phyloP scores from a whole-genome alignment of 208 protist species.

The Wallacemonas rigidus region DNA sequence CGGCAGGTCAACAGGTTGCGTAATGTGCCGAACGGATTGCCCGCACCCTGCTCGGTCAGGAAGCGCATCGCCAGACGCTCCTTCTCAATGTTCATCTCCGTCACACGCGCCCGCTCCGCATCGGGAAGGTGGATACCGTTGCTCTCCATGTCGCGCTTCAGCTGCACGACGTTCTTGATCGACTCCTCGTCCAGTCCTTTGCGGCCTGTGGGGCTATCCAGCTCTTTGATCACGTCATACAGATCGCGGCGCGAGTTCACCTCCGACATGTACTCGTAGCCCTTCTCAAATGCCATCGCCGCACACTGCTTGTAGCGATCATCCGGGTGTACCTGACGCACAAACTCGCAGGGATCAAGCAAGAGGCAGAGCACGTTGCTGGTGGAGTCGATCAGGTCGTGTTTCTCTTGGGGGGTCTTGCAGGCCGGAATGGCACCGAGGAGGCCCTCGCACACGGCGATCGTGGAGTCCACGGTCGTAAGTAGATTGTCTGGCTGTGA shows the following conservation, averaged over 20 bases:
- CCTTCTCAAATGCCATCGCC: constrained; percentile 78
- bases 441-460: constrained; percentile 74
- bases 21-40: constrained; percentile 79
- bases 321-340: constrained; percentile 89
- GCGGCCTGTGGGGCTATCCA: constrained; percentile 64
- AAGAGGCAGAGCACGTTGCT: constrained; percentile 92
- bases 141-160: constrained; percentile 92
- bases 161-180: constrained; percentile 90
- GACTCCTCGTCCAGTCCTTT: constrained; percentile 75
- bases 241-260: constrained; percentile 87
- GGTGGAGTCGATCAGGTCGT: constrained; percentile 91
- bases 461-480: constrained; percentile 70
- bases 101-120: constrained; percentile 67
- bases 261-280: constrained; percentile 91
- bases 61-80: constrained; percentile 86
- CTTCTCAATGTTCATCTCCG: constrained; percentile 89
- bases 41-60: constrained; percentile 66
- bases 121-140: constrained; percentile 91
- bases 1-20: constrained; percentile 81
- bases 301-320: constrained; percentile 83
- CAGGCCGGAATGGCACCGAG: constrained; percentile 71
- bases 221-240: constrained; percentile 84
- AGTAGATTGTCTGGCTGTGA: constrained; percentile 53
- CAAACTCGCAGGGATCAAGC: constrained; percentile 92
- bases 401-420: constrained; percentile 72